These are phyloP conservation scores for Diaporthe vaccinii DNA, from an alignment of 2,329 filamentous ascomycete genomes.

Conservation along the genomic window DNA sequence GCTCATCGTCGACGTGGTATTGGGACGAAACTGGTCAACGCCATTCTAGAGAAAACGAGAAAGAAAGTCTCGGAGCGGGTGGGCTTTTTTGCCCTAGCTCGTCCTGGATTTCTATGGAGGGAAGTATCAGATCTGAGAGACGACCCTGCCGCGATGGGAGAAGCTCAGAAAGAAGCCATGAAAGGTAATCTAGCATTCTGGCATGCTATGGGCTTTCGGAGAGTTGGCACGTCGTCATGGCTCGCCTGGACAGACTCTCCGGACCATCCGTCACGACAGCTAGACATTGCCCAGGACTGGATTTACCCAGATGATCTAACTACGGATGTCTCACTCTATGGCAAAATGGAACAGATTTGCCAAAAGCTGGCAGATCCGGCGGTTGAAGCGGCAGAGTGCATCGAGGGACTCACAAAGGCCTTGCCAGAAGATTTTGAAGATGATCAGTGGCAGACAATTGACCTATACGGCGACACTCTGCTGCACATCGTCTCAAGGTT, in stretches of 20 bases:
- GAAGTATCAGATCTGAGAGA: background rate
- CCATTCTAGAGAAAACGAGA: slow-evolving; percentile 47
- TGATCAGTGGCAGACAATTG: background rate
- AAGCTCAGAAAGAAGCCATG: slow-evolving; percentile 11
- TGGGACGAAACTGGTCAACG: slow-evolving; percentile 48
- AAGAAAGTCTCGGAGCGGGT: slow-evolving; percentile 17
- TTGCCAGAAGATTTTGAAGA: background rate
- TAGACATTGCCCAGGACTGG: background rate
- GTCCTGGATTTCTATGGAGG: slow-evolving; percentile 37
- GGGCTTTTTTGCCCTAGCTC: slow-evolving; percentile 43
- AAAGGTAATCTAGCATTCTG: slow-evolving; percentile 45
- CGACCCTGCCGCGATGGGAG: background rate
- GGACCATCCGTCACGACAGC: slow-evolving; percentile 23
- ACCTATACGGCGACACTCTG: background rate
- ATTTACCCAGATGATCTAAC: background rate
- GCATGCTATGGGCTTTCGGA: slow-evolving; percentile 49
- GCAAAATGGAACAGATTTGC: background rate
- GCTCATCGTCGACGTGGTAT: slow-evolving; percentile 47
- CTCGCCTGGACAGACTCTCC: slow-evolving; percentile 46
- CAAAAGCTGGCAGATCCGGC: background rate
- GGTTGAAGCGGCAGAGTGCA: background rate
- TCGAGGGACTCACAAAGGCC: background rate
- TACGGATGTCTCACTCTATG: background rate
- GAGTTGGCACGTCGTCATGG: slow-evolving; percentile 50
- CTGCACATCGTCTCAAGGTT: background rate